phyloP scores from a whole-genome alignment of 1,284 basidiomycete genomes.

The Blastosporella zonata region DNA sequence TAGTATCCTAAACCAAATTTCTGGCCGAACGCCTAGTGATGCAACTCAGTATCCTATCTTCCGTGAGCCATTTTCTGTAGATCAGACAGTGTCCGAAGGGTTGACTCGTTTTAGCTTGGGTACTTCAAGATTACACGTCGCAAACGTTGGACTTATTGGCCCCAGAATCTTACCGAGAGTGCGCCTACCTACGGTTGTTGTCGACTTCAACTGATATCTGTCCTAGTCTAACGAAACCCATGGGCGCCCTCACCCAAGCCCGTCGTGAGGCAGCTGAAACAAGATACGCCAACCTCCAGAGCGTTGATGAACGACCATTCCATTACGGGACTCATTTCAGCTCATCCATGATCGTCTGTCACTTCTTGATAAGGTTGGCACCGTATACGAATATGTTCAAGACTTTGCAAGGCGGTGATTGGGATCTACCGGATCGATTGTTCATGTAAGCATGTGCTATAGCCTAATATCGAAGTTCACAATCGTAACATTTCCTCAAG shows the following conservation, averaged over 20 bases:
- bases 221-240: conserved; percentile 74
- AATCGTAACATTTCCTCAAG: conserved; percentile 31
- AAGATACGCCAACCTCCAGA: conserved; percentile 76
- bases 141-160: conserved; percentile 68
- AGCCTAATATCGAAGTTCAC: conserved; percentile 26
- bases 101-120: conserved; percentile 61
- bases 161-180: conserved; percentile 76
- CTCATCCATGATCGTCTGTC: conserved; percentile 96
- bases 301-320: conserved; percentile 84
- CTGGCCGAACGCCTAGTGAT: conserved; percentile 89
- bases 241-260: conserved; percentile 84
- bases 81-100: neutral
- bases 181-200: neutral
- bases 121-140: conserved; percentile 84
- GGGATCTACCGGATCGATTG: conserved; percentile 92
- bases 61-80: conserved; percentile 49
- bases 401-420: conserved; percentile 88
- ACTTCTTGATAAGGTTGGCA: conserved; percentile 87
- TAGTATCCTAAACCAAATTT: conserved; percentile 84
- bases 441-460: conserved; percentile 64
- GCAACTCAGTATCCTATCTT: conserved; percentile 96
- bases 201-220: conserved; percentile 13
- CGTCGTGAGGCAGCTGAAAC: conserved; percentile 71
- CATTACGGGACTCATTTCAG: conserved; percentile 96
- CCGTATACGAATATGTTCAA: conserved; percentile 95